Evolutionary conservation across 2,329 filamentous ascomycete genomes (phyloP).

Genomic region (Botrytis sinoallii): DNA sequence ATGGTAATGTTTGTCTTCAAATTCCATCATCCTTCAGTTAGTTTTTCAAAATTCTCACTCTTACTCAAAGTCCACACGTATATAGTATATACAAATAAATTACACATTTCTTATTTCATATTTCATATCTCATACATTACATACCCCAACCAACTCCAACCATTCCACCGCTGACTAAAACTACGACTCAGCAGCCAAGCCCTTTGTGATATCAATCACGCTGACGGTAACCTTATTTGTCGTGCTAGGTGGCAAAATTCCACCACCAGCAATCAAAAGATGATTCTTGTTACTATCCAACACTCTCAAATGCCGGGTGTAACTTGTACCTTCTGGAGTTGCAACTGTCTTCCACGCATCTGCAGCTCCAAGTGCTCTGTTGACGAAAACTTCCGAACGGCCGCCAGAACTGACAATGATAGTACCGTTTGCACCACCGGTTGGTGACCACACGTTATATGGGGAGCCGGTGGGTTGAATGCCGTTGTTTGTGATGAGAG

Average conservation of each 20-base stretch:
- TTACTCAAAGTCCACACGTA: background rate
- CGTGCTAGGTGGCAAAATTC: constrained; percentile 32
- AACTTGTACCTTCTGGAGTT: constrained; percentile 32
- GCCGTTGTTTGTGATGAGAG: constrained; percentile 31
- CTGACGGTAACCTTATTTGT: constrained; percentile 36
- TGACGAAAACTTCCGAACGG: constrained; percentile 33
- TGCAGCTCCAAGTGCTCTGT: constrained; percentile 32
- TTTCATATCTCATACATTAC: background rate
- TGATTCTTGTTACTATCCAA: constrained; percentile 31
- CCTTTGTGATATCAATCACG: constrained; percentile 34
- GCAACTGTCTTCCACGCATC: constrained; percentile 32
- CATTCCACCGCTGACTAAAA: background rate
- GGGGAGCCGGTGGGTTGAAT: constrained; percentile 34
- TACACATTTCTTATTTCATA: background rate
- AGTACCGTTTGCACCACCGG: constrained; percentile 35
- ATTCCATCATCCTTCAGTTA: background rate
- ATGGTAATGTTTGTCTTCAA: background rate
- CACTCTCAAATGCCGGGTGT: constrained; percentile 35
- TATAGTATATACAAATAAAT: background rate
- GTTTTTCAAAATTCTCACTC: background rate
- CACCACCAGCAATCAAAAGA: constrained; percentile 36
- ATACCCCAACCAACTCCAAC: background rate
- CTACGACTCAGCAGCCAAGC: constrained; percentile 19
- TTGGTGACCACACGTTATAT: constrained; percentile 34
- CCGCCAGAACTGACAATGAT: constrained; percentile 34